Evolutionary conservation across 164 flowering plant genomes (phyloP), one percentile per base, ranked within the genome.

Genomic region (Chimonanthus salicifolius): DNA sequence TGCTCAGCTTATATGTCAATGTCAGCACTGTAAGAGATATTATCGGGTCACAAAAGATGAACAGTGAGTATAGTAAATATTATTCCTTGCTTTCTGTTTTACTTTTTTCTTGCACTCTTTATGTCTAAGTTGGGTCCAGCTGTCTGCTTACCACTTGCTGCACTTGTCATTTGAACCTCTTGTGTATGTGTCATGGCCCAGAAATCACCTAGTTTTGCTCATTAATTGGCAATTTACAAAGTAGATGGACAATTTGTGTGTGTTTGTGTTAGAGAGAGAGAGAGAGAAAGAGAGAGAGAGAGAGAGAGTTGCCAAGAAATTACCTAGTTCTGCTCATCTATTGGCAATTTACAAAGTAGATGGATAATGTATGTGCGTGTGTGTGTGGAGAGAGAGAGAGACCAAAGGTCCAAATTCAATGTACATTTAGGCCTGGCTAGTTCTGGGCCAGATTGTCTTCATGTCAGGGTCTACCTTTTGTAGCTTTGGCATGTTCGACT

Each of bases 1-100:
- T 84, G 99, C 99, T 74, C 98, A 93, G 79, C 82, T 93, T 49
- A 95, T 95, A 71, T 98, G 99, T 74, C 99, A 88, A 74, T 87
- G 98, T 21, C 99, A 95, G 76, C 98, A 92, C 78, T 98, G 98
- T 10, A 98, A 95, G 70, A 87, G 77, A 85, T 94, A 93, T 77
- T 95, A 93, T 66, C 93, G 99, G 7, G 88, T 95, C 21, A 45
- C 92, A 6, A 95, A 95, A 76, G 97, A 95, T 80, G 97, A 94
- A 76, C 89, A 85, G 99, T 95, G 83, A 88, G 98, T 76, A 18
- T 15, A 5, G 11, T 68, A 65, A 7, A 13, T 15, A 2, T 60
- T 58, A 58, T 58, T 20, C 48, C 45, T 45, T 63, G 43, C 62
- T 5, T 33, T 64, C 9, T 20, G 0, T 49, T 49, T 49, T 8